Base-by-base conservation (phyloP, 163 green algal genomes). In the Scenedesmus sp. region DNA sequence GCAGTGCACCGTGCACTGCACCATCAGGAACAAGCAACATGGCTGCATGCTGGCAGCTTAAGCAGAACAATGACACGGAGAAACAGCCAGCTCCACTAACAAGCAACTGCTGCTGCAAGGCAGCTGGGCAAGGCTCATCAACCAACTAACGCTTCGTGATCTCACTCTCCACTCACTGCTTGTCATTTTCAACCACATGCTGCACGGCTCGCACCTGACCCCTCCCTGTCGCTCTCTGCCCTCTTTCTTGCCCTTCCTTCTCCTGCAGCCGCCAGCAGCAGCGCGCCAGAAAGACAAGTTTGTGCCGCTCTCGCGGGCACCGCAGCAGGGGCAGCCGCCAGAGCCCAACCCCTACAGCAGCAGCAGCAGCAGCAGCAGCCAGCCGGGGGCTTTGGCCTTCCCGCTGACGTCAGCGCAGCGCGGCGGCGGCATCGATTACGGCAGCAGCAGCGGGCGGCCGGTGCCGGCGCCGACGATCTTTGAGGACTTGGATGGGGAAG, bases 201-300 rank as follows among this genome's bases (percentile, higher is more conserved):
- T 46, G 34, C 34, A 46, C 34, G 34, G 34, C 34, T 46, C 34
- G 15, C 79, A 52, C n/a, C 57, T 20, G 13, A 23, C 2, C 82
- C 56, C 20, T 73, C 15, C 6, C 62, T 62, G n/a, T 1, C 1
- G 84, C 54, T 23, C 20, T 62, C 6, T 13, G 10, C 18, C 1
- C n/a, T 74, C 3, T 34, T 91, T 20, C 86, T n/a, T 57, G 18
- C 26, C 46, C 73, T 18, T 46, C 1, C 26, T 52, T 23, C 3
- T n/a, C n/a, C 13, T 77, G 74, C 76, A 91, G 87, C 74, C 74
- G 4, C 74, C 87, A 62, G 87, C 87, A 79, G 87, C 87, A 79
- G 87, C 87, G 18, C 74, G 87, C 15, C 87, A 91, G 60, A 91
- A 91, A n/a, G 87, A 91, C 57, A 91, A 91, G 74, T 91, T 91